Base-by-base conservation (phyloP, 2,329 filamentous ascomycete genomes). In the Ophidiomyces ophidiicola region DNA sequence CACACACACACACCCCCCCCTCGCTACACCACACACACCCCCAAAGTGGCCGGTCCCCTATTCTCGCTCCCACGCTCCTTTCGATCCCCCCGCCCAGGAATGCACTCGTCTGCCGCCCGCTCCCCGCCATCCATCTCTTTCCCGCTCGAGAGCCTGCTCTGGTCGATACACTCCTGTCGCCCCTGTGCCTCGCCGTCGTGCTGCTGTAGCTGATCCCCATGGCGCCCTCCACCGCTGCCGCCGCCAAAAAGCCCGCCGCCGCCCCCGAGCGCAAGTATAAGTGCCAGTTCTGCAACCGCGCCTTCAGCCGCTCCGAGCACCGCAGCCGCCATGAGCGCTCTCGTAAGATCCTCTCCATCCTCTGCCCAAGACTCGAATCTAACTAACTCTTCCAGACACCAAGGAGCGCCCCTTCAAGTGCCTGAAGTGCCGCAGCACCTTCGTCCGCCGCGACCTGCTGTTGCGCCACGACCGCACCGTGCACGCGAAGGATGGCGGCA, bases 321-420 rank as follows among this genome's bases (percentile, higher is more conserved):
- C 78, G 90, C 54, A 94, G 86, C 66, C 76, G 90, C 64, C 90
- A 98, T 66, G 90, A 98, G 67, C 76, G 90, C 67, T 94, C 86
- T 61, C 90, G 90, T 96, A 90, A 72, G 88, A 88, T 23, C 34
- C 32, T n/a, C n/a, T 28, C 28, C 21, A 18, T 19, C 20, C 17
- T n/a, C n/a, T n/a, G n/a, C n/a, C n/a, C n/a, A n/a, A n/a, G n/a
- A n/a, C n/a, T n/a, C n/a, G n/a, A n/a, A n/a, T n/a, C n/a, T n/a
- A n/a, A n/a, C n/a, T n/a, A n/a, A n/a, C 35, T 41, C 38, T 34
- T 32, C 46, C 63, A 96, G 88, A 96, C 64, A 98, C 90, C 48
- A 98, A 98, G 67, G 90, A 96, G 66, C 80, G 90, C 47, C 90
- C 90, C 25, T 98, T 98, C 74, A 96, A 96, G 63, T 98, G 90